Evolutionary conservation across 2,329 filamentous ascomycete genomes (phyloP).

Genomic region (Ploettnerulaceae sp.): DNA sequence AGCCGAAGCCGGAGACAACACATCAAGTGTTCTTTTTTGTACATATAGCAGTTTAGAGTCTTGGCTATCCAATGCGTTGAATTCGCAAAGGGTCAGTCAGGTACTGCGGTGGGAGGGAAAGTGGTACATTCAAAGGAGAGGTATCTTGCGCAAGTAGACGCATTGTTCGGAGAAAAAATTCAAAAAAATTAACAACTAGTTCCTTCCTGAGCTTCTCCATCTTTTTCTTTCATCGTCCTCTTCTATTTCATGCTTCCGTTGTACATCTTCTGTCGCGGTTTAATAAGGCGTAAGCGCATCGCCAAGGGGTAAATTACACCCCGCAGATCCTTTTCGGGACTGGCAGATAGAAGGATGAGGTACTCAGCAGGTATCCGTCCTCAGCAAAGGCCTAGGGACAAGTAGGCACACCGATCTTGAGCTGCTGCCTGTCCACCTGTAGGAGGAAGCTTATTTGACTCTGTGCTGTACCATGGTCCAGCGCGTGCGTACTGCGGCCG

Average conservation of each 20-base stretch:
- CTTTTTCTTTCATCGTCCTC: not conserved
- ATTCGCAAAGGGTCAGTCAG: not conserved
- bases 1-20: too few species aligned
- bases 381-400: too few species aligned
- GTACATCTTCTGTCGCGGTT: too few species aligned
- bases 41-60: not conserved
- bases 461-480: constrained; percentile 5
- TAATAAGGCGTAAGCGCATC: too few species aligned
- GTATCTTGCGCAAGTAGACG: constrained; percentile 1
- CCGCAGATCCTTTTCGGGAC: too few species aligned
- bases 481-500: constrained; percentile 5
- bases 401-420: too few species aligned
- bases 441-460: constrained; percentile 4
- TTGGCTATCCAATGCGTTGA: not conserved
- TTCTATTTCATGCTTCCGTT: not conserved
- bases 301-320: too few species aligned
- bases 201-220: not conserved
- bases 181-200: not conserved
- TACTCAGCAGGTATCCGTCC: too few species aligned
- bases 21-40: too few species aligned
- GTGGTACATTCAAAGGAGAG: constrained; percentile 1
- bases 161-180: constrained; percentile 1
- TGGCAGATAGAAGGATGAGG: too few species aligned
- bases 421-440: not conserved
- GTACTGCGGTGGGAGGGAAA: not conserved